Base-by-base conservation (phyloP, 208 protist genomes). In the Strigomonas oncopelti region DNA sequence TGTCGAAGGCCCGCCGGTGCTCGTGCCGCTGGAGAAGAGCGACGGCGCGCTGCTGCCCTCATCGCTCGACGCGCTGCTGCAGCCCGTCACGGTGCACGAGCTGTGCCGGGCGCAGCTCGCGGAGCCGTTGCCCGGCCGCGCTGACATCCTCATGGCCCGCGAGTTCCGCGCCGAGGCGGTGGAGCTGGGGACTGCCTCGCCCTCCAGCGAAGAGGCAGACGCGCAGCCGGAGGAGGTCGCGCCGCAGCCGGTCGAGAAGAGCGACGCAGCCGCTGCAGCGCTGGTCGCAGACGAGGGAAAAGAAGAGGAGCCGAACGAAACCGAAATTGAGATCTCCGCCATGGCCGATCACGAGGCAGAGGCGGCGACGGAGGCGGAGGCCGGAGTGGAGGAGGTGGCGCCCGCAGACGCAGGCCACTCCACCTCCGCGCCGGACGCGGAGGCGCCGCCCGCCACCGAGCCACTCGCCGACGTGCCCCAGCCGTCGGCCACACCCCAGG, bases 1-100 rank as follows among this genome's bases (percentile, higher is more conserved):
- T 59, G 64, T 75, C 16, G 56, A 69, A 2, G 65, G 71, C 28
- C 71, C 71, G 25, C 51, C 64, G 29, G 69, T 74, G 34, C 51
- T 67, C n/a, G 60, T 74, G 38, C 60, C 61, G 4, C 32, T 36
- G 5, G 56, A 31, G 16, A 29, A 22, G 22, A 29, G 56, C 16
- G 56, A 61, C 5, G 29, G 16, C 16, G 8, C 56, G 29, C 56
- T 61, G 56, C 25, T 61, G 56, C 34, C 34, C 34, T 8, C 56
- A 8, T 61, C 56, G 25, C 56, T 61, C 5, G 22, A 29, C 4
- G 56, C 7, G 24, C 56, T 61, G 27, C 56, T 61, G 22, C 56
- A 29, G 18, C 56, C 13, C 16, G 56, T 61, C 16, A 7, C 16
- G 5, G 56, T 61, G 56, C 14, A 29, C 5, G 56, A n/a, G 22